These are phyloP conservation scores for Phytopythium litorale DNA, from an alignment of 352 stramenopile genomes.

Conservation along the genomic window DNA sequence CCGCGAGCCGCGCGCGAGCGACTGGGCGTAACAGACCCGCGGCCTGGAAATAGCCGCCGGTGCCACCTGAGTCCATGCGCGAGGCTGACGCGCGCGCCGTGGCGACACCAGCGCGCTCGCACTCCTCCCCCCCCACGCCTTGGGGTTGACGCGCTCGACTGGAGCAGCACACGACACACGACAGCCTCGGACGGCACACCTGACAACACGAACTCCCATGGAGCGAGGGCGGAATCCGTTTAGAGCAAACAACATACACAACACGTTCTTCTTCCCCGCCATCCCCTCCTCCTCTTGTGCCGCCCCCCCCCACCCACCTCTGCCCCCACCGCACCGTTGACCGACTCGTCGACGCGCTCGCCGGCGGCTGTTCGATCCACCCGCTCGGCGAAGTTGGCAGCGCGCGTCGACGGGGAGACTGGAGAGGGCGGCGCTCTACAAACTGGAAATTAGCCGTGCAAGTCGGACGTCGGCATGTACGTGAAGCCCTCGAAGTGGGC, in stretches of 20 bases:
- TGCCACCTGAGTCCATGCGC: background rate
- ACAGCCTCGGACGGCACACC: background rate
- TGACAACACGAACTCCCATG: background rate
- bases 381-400: constrained; percentile 1
- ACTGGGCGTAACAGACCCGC: background rate
- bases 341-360: background rate
- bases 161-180: background rate
- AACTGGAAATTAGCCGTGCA: constrained; percentile 25
- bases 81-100: constrained; percentile 1
- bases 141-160: no score
- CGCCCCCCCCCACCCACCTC: background rate
- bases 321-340: background rate
- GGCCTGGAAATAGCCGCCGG: background rate
- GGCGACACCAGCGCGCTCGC: background rate
- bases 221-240: background rate
- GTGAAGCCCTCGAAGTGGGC: constrained; percentile 93
- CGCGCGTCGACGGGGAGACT: no score
- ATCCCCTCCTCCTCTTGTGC: background rate
- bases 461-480: constrained; percentile 78
- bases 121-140: no score
- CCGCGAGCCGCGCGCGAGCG: background rate
- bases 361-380: constrained; percentile 7
- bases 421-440: constrained; percentile 3
- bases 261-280: constrained; percentile 1
- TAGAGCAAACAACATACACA: constrained; percentile 7